A percentile compares a stretch with the other conserved stretches of the same genome.
These are phyloP conservation scores for Hyaloperonospora arabidopsidis DNA, from an alignment of 352 stramenopile genomes.

Conservation along the genomic window DNA sequence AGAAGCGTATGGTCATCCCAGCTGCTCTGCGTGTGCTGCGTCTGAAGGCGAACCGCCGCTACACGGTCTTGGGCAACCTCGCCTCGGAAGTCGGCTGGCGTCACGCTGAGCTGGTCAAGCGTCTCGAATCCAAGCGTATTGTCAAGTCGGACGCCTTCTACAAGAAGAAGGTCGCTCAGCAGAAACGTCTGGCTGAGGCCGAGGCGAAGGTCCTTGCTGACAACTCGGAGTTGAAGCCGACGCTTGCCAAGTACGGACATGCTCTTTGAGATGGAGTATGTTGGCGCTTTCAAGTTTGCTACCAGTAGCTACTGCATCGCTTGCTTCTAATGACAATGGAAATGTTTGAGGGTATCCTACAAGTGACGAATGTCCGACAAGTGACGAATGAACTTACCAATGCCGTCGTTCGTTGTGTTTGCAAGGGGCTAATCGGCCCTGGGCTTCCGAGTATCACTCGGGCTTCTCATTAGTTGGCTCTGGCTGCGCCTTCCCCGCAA, in stretches of 20 bases:
- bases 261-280: slow-evolving; percentile 48
- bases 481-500: slow-evolving; percentile 46
- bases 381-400: no score
- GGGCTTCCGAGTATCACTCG: slow-evolving; percentile 75
- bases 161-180: slow-evolving; percentile 92
- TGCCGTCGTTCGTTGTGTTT: neutral
- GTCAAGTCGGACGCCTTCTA: slow-evolving; percentile 96
- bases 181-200: slow-evolving; percentile 84
- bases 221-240: slow-evolving; percentile 81
- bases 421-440: no score
- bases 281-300: slow-evolving; percentile 22
- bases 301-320: slow-evolving; percentile 20
- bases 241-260: slow-evolving; percentile 72
- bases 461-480: slow-evolving; percentile 30
- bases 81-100: slow-evolving; percentile 96
- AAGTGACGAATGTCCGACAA: no score
- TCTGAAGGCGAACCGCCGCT: slow-evolving; percentile 91
- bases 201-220: slow-evolving; percentile 86
- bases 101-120: slow-evolving; percentile 91
- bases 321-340: slow-evolving; percentile 32
- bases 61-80: slow-evolving; percentile 93
- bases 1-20: slow-evolving; percentile 98
- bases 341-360: slow-evolving; percentile 35
- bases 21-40: slow-evolving; percentile 91
- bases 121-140: slow-evolving; percentile 90